These are phyloP conservation scores for Epichloe festucae DNA, from an alignment of 2,329 filamentous ascomycete genomes.

Conservation along the genomic window DNA sequence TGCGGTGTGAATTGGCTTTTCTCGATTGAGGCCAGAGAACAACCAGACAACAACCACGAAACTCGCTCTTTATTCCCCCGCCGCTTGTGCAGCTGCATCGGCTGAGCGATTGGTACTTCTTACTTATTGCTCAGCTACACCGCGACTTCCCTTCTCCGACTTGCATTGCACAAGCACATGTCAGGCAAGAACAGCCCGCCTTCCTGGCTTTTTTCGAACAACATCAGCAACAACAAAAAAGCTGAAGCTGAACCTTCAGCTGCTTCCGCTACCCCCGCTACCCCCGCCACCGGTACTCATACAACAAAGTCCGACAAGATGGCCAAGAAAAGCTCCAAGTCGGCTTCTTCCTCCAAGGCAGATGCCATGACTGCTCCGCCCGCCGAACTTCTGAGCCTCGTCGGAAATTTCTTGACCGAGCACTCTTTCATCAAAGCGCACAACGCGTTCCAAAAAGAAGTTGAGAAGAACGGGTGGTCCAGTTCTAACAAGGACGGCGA, in stretches of 20 bases:
- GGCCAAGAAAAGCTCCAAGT: slow-evolving; percentile 21
- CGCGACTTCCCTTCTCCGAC: slow-evolving; percentile 2
- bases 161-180: slow-evolving; percentile 15
- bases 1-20: background rate
- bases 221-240: slow-evolving; percentile 12
- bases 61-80: background rate
- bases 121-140: background rate
- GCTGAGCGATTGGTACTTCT: background rate
- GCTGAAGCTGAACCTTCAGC: background rate
- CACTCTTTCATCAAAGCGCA: slow-evolving; percentile 51
- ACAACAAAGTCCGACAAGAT: slow-evolving; percentile 13
- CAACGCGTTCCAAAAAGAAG: slow-evolving; percentile 50
- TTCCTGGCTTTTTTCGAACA: slow-evolving; percentile 32
- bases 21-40: background rate
- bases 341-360: slow-evolving; percentile 11
- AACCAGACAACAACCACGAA: background rate
- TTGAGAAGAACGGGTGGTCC: slow-evolving; percentile 37
- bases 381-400: slow-evolving; percentile 50
- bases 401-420: slow-evolving; percentile 53
- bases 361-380: slow-evolving; percentile 28
- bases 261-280: background rate
- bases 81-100: background rate
- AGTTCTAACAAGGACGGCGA: slow-evolving; percentile 12
- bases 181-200: slow-evolving; percentile 20
- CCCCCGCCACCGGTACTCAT: background rate